Base-by-base conservation (phyloP, 352 stramenopile species). In the Globisporangium radiosum region DNA sequence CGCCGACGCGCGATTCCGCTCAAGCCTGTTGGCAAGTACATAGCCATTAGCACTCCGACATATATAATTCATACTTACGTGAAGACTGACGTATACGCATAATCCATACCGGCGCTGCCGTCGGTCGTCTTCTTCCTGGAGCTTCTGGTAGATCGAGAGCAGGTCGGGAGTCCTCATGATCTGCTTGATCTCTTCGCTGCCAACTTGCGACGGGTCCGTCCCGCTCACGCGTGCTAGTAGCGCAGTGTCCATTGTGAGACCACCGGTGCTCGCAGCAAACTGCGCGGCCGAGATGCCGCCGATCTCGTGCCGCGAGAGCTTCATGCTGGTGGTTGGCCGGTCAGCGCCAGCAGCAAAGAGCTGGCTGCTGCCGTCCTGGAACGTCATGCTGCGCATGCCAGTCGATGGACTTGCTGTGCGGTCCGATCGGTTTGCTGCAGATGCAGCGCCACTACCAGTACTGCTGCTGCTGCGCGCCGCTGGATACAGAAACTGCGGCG, bases 61-160 rank as follows among this genome's bases (percentile, higher is more conserved):
- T 25, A 2, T 25, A 25, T 25, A 25, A 2, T 25, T 25, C 25
- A 1, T 25, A 25, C 25, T 25, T 25, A 2, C 25, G 25, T 25
- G 25, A 25, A 25, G 25, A 25, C 25, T 25, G 25, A 25, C 25
- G 25, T 25, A 43, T 7, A 38, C 7, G 42, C 25, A 25, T 11
- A 40, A 15, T 25, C 54, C 48, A 44, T 36, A 75, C 68, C 84
- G 69, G 57, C 82, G 66, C 62, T 92, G 85, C 33, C 85, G 73
- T 17, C 82, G 76, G 45, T 92, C 82, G 56, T 95, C 85, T 63
- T 93, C 85, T 67, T 93, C 84, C 51, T 92, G 85, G 2, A 95
- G 66, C 56, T 92, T 95, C 62, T 95, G 85, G 65, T 95, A 95
- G 38, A 95, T 95, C 19, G 79, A 92, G 39, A 95, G 60, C 25